Evolutionary conservation across 2,329 filamentous ascomycete species (phyloP), one percentile per base, ranked within the genome.

Genomic region (Grosmannia serpens): DNA sequence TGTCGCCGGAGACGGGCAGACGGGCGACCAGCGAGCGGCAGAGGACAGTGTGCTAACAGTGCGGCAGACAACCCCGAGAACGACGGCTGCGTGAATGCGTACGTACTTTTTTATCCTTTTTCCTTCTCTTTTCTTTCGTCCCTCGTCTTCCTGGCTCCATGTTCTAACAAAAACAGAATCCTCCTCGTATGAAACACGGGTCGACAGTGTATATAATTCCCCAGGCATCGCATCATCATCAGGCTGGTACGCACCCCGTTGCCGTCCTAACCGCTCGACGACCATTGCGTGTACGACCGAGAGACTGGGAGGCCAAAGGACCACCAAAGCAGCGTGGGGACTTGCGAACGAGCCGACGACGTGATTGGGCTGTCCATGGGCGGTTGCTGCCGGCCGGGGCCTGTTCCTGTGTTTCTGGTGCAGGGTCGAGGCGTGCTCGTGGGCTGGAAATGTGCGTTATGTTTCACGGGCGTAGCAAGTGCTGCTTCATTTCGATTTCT

Each of bases 11-110:
- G 35, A 38, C 5, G 35, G 11, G 5, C 17, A 17, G 35, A n/a
- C n/a, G n/a, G n/a, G n/a, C n/a, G n/a, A n/a, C n/a, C n/a, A n/a
- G n/a, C n/a, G n/a, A n/a, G n/a, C n/a, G 35, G 38, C 13, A 41
- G 33, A 35, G 10, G 33, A 15, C 9, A 35, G 20, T 47, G 15
- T 15, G 22, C 50, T 50, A 7, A 52, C 27, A 27, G 3, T 2
- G 3, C 3, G 3, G 26, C 56, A 63, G 62, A 65, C 61, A 65
- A 65, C 60, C 63, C 63, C 29, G 63, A 65, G 47, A 64, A 63
- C 56, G 63, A 65, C 54, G 63, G 63, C 49, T 65, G 63, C 29
- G 61, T 65, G 20, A 65, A 65, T 44, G 60, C 61, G 58, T 62
- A 60, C 47, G 46, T 53, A 15, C 35, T n/a, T n/a, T n/a, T n/a